Conservation (phyloP, 1,139 yeast species). For the Debaryomyces robertsiae region DNA sequence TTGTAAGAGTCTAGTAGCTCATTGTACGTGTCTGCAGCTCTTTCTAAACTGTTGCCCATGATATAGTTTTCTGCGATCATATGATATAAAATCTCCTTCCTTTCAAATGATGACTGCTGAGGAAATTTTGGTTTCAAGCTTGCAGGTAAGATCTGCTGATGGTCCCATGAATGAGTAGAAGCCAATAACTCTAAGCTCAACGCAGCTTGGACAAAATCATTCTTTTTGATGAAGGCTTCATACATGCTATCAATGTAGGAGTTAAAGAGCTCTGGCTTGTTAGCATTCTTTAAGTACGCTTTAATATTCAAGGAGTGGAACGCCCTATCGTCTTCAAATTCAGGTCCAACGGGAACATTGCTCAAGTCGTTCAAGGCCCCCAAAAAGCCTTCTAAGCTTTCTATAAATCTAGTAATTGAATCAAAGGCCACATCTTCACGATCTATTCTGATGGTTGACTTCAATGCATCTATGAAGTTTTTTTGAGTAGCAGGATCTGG, state of each 20-base stretch:
- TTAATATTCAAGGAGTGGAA: slow-evolving; percentile 78
- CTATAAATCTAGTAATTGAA: slow-evolving; percentile 54
- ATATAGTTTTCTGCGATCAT: slow-evolving; percentile 73
- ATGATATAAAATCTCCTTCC: slow-evolving; percentile 74
- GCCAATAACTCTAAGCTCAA: slow-evolving; percentile 78
- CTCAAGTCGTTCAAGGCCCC: slow-evolving; percentile 67
- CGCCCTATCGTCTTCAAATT: slow-evolving; percentile 84
- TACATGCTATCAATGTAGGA: slow-evolving; percentile 76
- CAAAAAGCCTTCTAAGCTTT: slow-evolving; percentile 63
- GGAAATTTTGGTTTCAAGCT: slow-evolving; percentile 74
- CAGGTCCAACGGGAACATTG: slow-evolving; percentile 78
- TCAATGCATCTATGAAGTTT: slow-evolving; percentile 53
- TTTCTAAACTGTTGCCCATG: slow-evolving; percentile 73
- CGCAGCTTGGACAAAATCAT: slow-evolving; percentile 80
- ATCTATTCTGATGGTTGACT: slow-evolving; percentile 56
- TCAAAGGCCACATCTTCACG: slow-evolving; percentile 67
- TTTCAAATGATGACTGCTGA: slow-evolving; percentile 74
- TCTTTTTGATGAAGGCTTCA: slow-evolving; percentile 60
- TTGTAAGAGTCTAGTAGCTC: slow-evolving; percentile 78
- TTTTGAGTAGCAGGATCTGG: slow-evolving; percentile 61
- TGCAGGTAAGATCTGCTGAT: slow-evolving; percentile 56
- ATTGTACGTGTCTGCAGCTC: slow-evolving; percentile 75
- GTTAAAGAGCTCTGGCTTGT: slow-evolving; percentile 79
- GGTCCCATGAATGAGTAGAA: slow-evolving; percentile 76
- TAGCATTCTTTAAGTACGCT: slow-evolving; percentile 75